phyloP scores from a whole-genome alignment of 345 rosid species.

The Sisymbrium irio region DNA sequence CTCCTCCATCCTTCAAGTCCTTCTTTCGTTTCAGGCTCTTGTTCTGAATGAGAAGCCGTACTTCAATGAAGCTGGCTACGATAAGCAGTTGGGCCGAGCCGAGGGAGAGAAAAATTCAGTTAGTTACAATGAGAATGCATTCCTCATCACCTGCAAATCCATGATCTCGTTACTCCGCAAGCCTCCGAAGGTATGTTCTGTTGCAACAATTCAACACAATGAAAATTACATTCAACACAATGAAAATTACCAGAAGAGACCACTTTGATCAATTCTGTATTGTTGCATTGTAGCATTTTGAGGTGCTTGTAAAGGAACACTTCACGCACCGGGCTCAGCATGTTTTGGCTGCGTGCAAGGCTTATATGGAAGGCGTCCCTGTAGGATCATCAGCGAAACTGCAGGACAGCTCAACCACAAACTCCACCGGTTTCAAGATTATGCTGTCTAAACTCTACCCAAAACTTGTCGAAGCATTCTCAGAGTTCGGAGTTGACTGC shows the following conservation, averaged over 20 bases:
- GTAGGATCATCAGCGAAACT: conserved; percentile 48
- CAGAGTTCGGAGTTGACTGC: conserved; percentile 65
- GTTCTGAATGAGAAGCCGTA: conserved; percentile 98
- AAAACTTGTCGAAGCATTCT: conserved; percentile 72
- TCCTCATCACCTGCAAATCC: conserved; percentile 79
- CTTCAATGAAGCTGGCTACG: conserved; percentile 95
- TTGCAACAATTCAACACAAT: background rate
- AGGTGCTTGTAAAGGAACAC: conserved; percentile 74
- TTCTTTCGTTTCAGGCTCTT: conserved; percentile 91
- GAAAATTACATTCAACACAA: too few species aligned
- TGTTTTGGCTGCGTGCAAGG: conserved; percentile 65
- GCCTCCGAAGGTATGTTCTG: conserved; percentile 70
- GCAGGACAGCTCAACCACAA: conserved; percentile 41
- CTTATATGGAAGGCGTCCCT: conserved; percentile 69
- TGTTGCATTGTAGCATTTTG: conserved; percentile 68
- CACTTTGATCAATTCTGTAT: conserved; percentile 17
- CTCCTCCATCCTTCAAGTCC: conserved; percentile 87
- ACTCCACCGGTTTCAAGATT: conserved; percentile 89
- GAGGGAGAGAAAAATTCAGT: conserved; percentile 95
- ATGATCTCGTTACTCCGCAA: conserved; percentile 67
- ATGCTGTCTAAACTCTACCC: conserved; percentile 85
- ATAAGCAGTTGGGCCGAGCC: conserved; percentile 69
- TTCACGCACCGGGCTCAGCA: conserved; percentile 38
- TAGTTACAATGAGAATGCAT: conserved; percentile 82
- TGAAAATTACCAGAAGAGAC: background rate